Evolutionary conservation across 2,329 filamentous ascomycete genomes (phyloP).

Genomic region (Macrophomina tecta): DNA sequence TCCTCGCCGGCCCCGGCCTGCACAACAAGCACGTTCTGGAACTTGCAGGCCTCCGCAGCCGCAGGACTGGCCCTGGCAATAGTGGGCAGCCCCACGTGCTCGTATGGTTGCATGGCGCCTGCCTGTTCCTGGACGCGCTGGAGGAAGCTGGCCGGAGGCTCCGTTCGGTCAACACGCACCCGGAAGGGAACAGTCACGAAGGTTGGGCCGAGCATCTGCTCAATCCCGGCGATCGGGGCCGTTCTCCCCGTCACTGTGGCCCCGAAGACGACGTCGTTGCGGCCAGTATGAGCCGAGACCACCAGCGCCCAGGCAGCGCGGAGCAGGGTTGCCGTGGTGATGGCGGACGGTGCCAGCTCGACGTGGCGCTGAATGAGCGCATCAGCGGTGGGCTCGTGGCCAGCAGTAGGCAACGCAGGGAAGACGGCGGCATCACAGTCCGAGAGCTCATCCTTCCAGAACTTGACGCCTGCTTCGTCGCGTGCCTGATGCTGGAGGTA

Average conservation of each 20-base stretch:
- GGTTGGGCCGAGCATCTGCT: constrained; percentile 34
- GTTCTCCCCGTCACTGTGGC: constrained; percentile 35
- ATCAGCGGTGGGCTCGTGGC: not conserved
- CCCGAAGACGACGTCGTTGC: constrained; percentile 37
- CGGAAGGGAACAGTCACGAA: constrained; percentile 39
- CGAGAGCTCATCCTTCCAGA: not conserved
- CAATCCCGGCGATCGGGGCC: constrained; percentile 31
- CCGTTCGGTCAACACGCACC: not conserved
- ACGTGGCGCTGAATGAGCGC: not conserved
- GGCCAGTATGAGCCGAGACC: constrained; percentile 30
- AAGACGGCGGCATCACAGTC: not conserved
- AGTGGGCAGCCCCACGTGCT: not conserved
- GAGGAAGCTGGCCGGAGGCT: constrained; percentile 28
- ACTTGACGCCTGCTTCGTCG: not conserved
- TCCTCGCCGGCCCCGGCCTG: constrained; percentile 6
- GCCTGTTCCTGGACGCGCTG: not conserved
- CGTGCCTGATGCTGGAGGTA: not conserved
- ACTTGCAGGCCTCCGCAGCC: not conserved
- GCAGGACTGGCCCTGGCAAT: not conserved
- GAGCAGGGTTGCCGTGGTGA: constrained; percentile 34
- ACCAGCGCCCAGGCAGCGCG: constrained; percentile 37
- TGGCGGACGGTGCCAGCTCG: constrained; percentile 7
- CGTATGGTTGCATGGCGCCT: not conserved
- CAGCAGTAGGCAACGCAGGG: not conserved
- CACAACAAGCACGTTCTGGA: constrained; percentile 16